A percentile compares a stretch with the other conserved stretches of the same genome.
These are phyloP conservation scores for Scytalidium sp. DNA, from an alignment of 2,329 filamentous ascomycete genomes.

Conservation along the genomic window DNA sequence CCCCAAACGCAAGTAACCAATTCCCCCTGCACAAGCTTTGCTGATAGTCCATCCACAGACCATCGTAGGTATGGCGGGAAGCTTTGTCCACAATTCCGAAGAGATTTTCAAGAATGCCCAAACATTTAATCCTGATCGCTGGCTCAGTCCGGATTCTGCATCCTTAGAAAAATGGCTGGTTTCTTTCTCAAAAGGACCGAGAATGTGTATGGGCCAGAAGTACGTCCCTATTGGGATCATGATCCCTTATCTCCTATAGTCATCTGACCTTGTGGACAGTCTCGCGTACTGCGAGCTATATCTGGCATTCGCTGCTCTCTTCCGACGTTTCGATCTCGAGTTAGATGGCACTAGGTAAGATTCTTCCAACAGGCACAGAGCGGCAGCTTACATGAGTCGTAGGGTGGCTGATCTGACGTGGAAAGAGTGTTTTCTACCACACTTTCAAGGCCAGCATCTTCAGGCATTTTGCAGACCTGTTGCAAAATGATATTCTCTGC, in stretches of 20 bases:
- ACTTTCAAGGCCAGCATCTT: conserved; percentile 17
- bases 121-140: conserved; percentile 19
- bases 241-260: too few species aligned
- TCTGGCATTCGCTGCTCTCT: conserved; percentile 26
- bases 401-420: conserved; percentile 23
- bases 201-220: conserved; percentile 37
- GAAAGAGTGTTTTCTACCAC: conserved; percentile 24
- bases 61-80: conserved; percentile 16
- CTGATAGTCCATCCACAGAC: too few species aligned
- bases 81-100: conserved; percentile 19
- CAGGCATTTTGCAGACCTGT: conserved; percentile 18
- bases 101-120: conserved; percentile 17
- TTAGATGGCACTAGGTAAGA: conserved; percentile 22
- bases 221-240: too few species aligned
- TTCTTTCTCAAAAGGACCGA: conserved; percentile 40
- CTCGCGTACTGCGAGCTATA: conserved; percentile 28
- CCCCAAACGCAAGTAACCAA: neutral
- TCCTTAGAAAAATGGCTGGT: conserved; percentile 30
- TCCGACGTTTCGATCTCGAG: conserved; percentile 26
- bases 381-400: neutral
- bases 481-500: too few species aligned
- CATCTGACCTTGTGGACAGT: conserved; percentile 3
- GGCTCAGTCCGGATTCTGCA: conserved; percentile 9
- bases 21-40: too few species aligned
- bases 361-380: neutral